Base-by-base conservation (phyloP, 768 basidiomycete species). In the Rhodosporidiobolus sp. region DNA sequence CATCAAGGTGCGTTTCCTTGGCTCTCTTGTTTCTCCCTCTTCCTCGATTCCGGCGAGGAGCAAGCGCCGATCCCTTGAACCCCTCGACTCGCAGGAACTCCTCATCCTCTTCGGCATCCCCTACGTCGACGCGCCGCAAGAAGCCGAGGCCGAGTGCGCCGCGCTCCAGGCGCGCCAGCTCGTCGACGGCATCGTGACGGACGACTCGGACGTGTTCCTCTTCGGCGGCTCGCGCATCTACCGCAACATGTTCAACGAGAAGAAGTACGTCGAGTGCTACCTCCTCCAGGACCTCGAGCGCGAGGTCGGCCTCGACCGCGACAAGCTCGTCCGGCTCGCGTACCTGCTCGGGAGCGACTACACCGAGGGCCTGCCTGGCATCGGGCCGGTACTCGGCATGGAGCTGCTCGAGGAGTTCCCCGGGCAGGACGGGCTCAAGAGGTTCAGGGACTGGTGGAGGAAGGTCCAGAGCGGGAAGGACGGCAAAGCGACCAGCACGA, bases 181-280 rank as follows among this genome's bases (percentile, higher is more conserved):
- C 38, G 95, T 96, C 49, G 94, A 99, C 74, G 96, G 96, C 0
- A 90, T 99, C 65, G 98, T 99, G 80, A 99, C 96, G 0, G 96
- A 99, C 80, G 96, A 99, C 81, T 96, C 93, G 9, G 96, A 99
- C 79, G 94, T 98, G 60, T 99, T 99, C 82, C 88, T 99, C 60
- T 99, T 99, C 77, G 96, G 96, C 45, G 95, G 92, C 32, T 82
- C 86, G 75, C 89, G 93, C n/a, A 92, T 98, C 28, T 96, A 90
- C 86, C 96, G 95, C 83, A 98, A 99, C 80, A 95, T 99, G 90
- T 99, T 99, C 84, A 97, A 98, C 80, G 95, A 98, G 81, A 90
- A 91, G 59, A 97, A 98, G 84, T 97, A 94, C 7, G 96, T 97
- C 65, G 96, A 99, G 81, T 94, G 93, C 79, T 99, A 96, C 84